phyloP scores from a whole-genome alignment of 2,329 filamentous ascomycete species.

The Fusarium brachygibbosum region DNA sequence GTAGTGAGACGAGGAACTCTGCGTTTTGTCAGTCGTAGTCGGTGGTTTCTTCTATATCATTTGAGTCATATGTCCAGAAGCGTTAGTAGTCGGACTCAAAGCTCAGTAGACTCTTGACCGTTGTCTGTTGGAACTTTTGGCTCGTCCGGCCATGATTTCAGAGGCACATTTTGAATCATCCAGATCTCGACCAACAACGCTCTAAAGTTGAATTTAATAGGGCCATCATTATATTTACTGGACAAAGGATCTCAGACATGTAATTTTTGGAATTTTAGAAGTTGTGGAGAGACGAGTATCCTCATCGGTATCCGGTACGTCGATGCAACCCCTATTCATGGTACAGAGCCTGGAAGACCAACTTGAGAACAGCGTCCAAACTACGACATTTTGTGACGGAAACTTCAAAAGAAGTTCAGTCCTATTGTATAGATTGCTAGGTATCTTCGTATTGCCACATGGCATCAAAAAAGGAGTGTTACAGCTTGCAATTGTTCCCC shows the following conservation, averaged over 20 bases:
- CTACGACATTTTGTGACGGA: not conserved
- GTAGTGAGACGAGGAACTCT: not conserved
- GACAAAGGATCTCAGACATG: accelerated
- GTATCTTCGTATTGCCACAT: accelerated
- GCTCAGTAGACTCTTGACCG: accelerated
- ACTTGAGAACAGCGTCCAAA: not conserved
- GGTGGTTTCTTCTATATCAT: not conserved
- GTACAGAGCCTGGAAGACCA: not conserved
- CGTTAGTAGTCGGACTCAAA: no score
- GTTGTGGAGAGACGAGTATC: accelerated
- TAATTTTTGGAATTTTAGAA: not conserved
- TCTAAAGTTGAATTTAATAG: not conserved
- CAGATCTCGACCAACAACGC: not conserved
- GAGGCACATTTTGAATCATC: not conserved
- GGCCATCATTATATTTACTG: accelerated
- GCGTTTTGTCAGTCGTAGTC: no score
- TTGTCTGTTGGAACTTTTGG: not conserved
- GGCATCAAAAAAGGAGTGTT: accelerated
- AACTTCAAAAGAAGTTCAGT: accelerated
- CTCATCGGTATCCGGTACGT: not conserved
- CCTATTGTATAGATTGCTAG: accelerated
- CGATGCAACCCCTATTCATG: not conserved
- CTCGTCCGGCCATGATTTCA: not conserved
- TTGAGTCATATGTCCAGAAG: accelerated
- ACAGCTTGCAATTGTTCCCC: accelerated